Evolutionary conservation across 345 rosid species (phyloP), one percentile per base, ranked within the genome.

Genomic region (Nephelium lappaceum): DNA sequence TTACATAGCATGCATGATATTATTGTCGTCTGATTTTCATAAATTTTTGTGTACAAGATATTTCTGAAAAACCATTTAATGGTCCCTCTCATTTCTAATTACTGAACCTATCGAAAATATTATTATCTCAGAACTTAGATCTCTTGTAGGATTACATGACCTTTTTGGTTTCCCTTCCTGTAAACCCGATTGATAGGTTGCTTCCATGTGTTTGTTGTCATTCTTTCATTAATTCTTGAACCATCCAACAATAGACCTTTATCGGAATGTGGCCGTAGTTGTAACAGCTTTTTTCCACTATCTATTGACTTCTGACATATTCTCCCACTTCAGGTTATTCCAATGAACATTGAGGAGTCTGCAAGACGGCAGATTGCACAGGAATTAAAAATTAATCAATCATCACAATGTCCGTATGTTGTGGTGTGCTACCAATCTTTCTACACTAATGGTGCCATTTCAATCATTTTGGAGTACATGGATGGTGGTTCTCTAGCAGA

Each of bases 401-500:
- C 94, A 0, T 76, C 95, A 16, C 95, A 89, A 69, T 92, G 95
- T 73, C 97, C 97, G 15, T 79, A 91, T 78, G 89, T 94, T 67
- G 98, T 94, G 57, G 88, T 81, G 87, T 94, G 95, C 19, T 94
- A 94, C 81, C 95, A 94, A 69, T 92, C 97, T 19, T 92, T 89
- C 79, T 94, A 94, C 69, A 87, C 79, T 51, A 94, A 94, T 85
- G 98, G 98, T 43, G 89, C 89, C 12, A 76, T 94, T 86, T 94
- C 98, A 27, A 89, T 94, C 24, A 91, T 94, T 78, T 86, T 94
- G 82, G 98, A 94, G 82, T 94, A 94, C 80, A 94, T 94, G 98
- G 95, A 94, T 79, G 97, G 97, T 6, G 98, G 98, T 73, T 94
- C 98, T 53, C 85, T 94, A 61, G 95, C 90, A 24, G 98, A 94